Percentiles rank a stretch among this genome's conserved stretches.
phyloP scores from a whole-genome alignment of 352 stramenopile genomes.

The Pilasporangium apinafurcum region DNA sequence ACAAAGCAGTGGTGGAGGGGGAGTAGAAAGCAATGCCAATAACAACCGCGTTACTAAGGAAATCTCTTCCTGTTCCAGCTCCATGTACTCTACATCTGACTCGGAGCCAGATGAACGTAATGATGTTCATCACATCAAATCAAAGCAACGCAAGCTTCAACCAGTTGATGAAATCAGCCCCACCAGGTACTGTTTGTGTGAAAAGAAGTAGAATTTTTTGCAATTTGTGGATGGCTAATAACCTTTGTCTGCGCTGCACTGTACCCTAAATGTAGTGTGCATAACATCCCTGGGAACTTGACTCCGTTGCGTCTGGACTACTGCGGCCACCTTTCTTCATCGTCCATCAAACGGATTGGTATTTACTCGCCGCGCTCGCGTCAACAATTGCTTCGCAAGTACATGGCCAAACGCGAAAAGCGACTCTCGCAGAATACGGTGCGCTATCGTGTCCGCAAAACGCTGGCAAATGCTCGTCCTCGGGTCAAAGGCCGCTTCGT shows the following conservation, averaged over 20 bases:
- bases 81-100: slow-evolving; percentile 12
- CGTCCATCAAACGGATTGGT: slow-evolving; percentile 53
- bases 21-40: too few species aligned
- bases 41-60: too few species aligned
- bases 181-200: slow-evolving; percentile 46
- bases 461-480: slow-evolving; percentile 66
- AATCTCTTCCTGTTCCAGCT: too few species aligned
- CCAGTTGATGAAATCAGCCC: slow-evolving; percentile 47
- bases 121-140: slow-evolving; percentile 4
- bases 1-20: too few species aligned
- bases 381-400: slow-evolving; percentile 61
- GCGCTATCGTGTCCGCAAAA: slow-evolving; percentile 77
- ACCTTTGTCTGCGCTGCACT: background rate
- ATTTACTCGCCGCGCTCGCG: slow-evolving; percentile 59
- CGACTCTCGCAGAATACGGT: slow-evolving; percentile 71
- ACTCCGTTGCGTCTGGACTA: slow-evolving; percentile 42
- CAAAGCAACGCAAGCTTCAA: slow-evolving; percentile 1
- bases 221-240: slow-evolving; percentile 1
- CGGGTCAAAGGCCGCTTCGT: slow-evolving; percentile 79
- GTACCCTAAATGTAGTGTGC: slow-evolving; percentile 17
- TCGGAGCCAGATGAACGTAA: slow-evolving; percentile 17
- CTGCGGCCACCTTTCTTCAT: slow-evolving; percentile 1
- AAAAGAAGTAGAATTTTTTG: slow-evolving; percentile 3
- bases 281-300: slow-evolving; percentile 30
- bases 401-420: slow-evolving; percentile 73